Evolutionary conservation across 129 eudicot genomes (phyloP).

Genomic region (Chrysanthemum seticuspe): DNA sequence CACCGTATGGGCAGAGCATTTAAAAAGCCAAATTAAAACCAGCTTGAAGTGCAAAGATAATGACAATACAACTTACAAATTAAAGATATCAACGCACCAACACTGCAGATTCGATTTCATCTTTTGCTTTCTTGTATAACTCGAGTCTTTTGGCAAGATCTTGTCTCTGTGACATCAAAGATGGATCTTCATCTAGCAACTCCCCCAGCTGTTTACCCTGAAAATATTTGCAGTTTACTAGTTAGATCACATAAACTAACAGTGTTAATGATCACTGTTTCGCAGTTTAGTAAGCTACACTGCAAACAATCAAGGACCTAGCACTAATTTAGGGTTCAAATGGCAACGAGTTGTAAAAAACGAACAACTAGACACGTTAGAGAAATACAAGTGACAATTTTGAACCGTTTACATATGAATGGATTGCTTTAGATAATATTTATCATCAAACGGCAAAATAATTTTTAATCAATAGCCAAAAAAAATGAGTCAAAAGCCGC

Average conservation of each 20-base stretch:
- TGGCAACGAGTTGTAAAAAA: too few relatives aligned
- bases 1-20: slow-evolving; percentile 7
- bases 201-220: slow-evolving; percentile 72
- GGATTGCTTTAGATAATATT: too few relatives aligned
- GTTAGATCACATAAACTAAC: background rate
- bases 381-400: too few relatives aligned
- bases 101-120: slow-evolving; percentile 73
- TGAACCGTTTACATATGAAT: too few relatives aligned
- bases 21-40: background rate
- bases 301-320: background rate
- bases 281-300: background rate
- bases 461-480: too few relatives aligned
- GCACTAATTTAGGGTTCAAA: too few relatives aligned
- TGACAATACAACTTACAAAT: slow-evolving; percentile 16
- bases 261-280: background rate
- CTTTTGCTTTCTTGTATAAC: slow-evolving; percentile 74
- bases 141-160: slow-evolving; percentile 76
- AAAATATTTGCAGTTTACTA: slow-evolving; percentile 12
- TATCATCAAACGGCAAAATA: too few relatives aligned
- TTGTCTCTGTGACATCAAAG: slow-evolving; percentile 77
- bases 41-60: background rate
- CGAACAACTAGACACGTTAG: too few relatives aligned
- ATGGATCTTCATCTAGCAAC: slow-evolving; percentile 84
- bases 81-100: slow-evolving; percentile 48
- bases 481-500: too few relatives aligned